phyloP scores from a whole-genome alignment of 2,329 filamentous ascomycete genomes.

The Fusarium buxicola region DNA sequence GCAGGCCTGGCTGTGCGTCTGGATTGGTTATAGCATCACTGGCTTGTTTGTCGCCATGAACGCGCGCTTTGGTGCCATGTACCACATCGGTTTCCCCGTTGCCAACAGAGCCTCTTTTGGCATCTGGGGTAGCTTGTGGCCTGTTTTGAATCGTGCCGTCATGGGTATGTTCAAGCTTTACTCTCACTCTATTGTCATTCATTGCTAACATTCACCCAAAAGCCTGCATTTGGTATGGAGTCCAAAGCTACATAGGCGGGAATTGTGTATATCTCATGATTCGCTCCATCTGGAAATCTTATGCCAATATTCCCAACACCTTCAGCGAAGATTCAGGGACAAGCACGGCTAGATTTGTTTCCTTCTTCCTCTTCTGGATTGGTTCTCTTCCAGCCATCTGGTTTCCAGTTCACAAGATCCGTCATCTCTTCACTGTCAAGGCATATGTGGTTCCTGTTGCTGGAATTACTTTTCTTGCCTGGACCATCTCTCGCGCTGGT shows the following conservation, averaged over 20 bases:
- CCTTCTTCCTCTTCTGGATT: constrained; percentile 90
- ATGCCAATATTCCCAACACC: constrained; percentile 73
- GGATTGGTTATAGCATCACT: constrained; percentile 85
- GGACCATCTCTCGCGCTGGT: constrained; percentile 83
- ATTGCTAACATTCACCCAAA: constrained; percentile 20
- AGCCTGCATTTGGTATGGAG: constrained; percentile 89
- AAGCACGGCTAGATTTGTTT: constrained; percentile 78
- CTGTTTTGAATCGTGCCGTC: constrained; percentile 87
- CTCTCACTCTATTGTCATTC: background rate
- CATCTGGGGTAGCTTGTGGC: constrained; percentile 90
- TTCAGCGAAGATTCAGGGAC: constrained; percentile 76
- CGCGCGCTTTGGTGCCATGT: constrained; percentile 85
- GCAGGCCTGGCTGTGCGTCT: constrained; percentile 91
- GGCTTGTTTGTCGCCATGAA: constrained; percentile 80
- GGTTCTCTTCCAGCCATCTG: constrained; percentile 84
- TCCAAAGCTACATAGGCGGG: constrained; percentile 87
- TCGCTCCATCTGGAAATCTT: constrained; percentile 80
- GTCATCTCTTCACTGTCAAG: constrained; percentile 92
- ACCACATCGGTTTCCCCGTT: constrained; percentile 92
- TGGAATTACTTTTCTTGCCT: constrained; percentile 88
- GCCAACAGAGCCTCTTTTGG: constrained; percentile 83
- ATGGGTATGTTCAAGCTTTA: constrained; percentile 63
- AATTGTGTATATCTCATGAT: constrained; percentile 92
- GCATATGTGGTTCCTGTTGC: constrained; percentile 84
- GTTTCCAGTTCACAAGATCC: constrained; percentile 89